Evolutionary conservation across 2,329 filamentous ascomycete species (phyloP).

Genomic region (Geosmithia morbida): DNA sequence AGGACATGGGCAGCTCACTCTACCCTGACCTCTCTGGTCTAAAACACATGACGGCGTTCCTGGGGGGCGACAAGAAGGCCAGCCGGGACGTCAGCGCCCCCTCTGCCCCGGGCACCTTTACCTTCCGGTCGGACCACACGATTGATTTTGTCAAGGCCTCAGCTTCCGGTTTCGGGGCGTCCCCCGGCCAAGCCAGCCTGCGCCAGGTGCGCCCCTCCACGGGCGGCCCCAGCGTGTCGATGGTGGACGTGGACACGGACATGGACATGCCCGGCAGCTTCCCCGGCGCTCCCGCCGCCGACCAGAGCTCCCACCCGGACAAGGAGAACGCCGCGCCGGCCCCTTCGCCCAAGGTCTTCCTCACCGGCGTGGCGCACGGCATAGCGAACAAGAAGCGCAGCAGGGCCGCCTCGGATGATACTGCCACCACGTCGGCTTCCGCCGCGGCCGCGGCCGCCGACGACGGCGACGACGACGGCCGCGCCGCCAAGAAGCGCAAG

Average conservation of each 20-base stretch:
- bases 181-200: constrained; percentile 43
- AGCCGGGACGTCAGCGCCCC: constrained; percentile 12
- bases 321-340: constrained; percentile 39
- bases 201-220: constrained; percentile 43
- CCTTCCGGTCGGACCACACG: constrained; percentile 51
- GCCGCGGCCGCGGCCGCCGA: too few relatives aligned
- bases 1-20: constrained; percentile 12
- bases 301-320: too few relatives aligned
- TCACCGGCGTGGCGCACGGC: constrained; percentile 39
- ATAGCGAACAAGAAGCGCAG: constrained; percentile 53
- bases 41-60: constrained; percentile 13
- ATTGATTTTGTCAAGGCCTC: constrained; percentile 39
- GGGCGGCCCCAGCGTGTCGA: constrained; percentile 11
- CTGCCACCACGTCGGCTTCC: too few relatives aligned
- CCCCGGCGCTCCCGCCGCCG: too few relatives aligned
- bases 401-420: constrained; percentile 38
- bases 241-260: constrained; percentile 9
- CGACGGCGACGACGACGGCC: constrained; percentile 11
- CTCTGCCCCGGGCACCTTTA: constrained; percentile 41
- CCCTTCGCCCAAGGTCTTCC: constrained; percentile 15
- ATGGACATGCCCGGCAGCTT: constrained; percentile 40
- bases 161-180: constrained; percentile 37
- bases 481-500: constrained; percentile 45
- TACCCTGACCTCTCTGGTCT: constrained; percentile 39
- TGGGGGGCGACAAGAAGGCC: constrained; percentile 6